Evolutionary conservation across 2,329 filamentous ascomycete genomes (phyloP), one percentile per base, ranked within the genome.

Genomic region (Chrysoporthe deuterocubensis): DNA sequence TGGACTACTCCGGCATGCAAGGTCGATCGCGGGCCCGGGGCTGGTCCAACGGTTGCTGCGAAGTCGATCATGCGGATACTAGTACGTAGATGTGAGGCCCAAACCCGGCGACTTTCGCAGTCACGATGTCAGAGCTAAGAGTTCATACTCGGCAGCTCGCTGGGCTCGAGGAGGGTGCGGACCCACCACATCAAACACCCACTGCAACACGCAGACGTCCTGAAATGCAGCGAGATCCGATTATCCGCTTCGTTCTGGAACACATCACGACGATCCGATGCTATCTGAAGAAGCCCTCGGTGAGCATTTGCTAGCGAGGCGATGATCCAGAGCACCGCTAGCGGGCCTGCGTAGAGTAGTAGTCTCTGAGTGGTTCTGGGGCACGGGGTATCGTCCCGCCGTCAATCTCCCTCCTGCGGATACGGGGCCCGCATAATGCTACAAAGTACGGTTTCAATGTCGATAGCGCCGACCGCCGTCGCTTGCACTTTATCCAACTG

Each of bases 1-100:
- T 26, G 34, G 54, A 13, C 50, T 26, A 52, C 50, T 54, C 40
- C 34, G 37, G 61, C 48, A 63, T 54, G 48, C 48, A 63, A 42
- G 37, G 61, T 63, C 61, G 61, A 63, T 63, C 61, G 61, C 61
- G 32, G 61, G 32, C 11, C 48, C 61, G 61, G 61, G 37, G 34
- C 46, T 54, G 21, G 34, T 34, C 11, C 44, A 52, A 37, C 48
- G 48, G 42, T 16, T 13, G 14, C 61, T 63, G 46, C 61, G 18
- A 43, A 40, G 48, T 52, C 18, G 61, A 54, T 42, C 60, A 46
- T 52, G 44, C 60, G 48, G 32, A n/a, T 40, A 42, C 43, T 43
- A 16, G 26, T 34, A 7, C 42, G 48, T 21, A 46, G 42, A 62
- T 50, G 9, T 13, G 32, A 40, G 54, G 54, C 40, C 32, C 14